Evolutionary conservation across 1,284 basidiomycete species (phyloP).

Genomic region (Fomitopsis pinicola): DNA sequence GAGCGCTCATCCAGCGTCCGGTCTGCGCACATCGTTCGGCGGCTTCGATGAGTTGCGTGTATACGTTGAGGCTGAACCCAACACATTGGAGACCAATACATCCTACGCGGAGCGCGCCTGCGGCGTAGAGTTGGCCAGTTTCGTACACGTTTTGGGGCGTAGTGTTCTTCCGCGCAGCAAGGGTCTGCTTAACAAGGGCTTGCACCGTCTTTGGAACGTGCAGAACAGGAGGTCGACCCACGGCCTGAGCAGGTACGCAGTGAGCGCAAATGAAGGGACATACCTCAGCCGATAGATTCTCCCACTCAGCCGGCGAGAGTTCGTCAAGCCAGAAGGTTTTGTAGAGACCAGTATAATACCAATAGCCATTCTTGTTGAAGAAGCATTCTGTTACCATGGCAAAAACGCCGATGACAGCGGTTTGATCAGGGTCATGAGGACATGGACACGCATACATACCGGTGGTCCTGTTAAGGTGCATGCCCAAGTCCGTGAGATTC

Average conservation of each 20-base stretch:
- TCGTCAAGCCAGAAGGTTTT: conserved; percentile 59
- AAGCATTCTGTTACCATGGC: conserved; percentile 56
- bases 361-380: conserved; percentile 69
- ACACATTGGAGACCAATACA: conserved; percentile 72
- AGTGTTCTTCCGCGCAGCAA: conserved; percentile 63
- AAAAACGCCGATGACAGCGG: neutral
- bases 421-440: neutral
- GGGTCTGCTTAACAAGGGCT: conserved; percentile 63
- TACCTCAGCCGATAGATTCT: conserved; percentile 59
- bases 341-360: conserved; percentile 80
- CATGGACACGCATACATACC: conserved; percentile 32
- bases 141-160: conserved; percentile 75
- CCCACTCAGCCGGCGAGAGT: conserved; percentile 63
- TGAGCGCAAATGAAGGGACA: conserved; percentile 5
- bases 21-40: conserved; percentile 44
- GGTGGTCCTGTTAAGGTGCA: conserved; percentile 53
- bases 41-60: conserved; percentile 60
- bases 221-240: neutral
- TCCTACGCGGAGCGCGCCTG: conserved; percentile 64
- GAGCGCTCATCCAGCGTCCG: conserved; percentile 25
- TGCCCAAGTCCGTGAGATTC: conserved; percentile 54
- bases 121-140: conserved; percentile 62
- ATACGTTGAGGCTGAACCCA: conserved; percentile 60
- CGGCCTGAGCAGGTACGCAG: neutral
- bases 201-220: conserved; percentile 48